Evolutionary conservation across 2,329 filamentous ascomycete species (phyloP).

Genomic region (Talaromyces piceae): DNA sequence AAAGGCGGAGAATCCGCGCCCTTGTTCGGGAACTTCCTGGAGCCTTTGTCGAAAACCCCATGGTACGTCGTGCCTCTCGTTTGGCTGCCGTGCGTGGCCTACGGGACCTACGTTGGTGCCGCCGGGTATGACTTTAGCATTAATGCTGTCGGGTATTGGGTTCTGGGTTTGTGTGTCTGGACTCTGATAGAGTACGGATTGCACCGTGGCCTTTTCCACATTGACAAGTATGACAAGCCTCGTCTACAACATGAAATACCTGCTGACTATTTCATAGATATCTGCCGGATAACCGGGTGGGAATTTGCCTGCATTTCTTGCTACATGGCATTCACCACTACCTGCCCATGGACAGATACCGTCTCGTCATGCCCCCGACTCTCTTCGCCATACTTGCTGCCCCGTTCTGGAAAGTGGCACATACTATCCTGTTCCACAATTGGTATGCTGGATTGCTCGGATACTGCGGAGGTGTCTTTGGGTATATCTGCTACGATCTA

Average conservation of each 20-base stretch:
- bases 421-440: conserved; percentile 70
- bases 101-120: conserved; percentile 61
- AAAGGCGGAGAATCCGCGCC: conserved; percentile 87
- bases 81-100: conserved; percentile 75
- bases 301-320: conserved; percentile 79
- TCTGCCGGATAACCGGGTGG: conserved; percentile 85
- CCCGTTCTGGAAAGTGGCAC: conserved; percentile 90
- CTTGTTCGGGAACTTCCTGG: conserved; percentile 95
- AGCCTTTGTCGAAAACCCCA: conserved; percentile 88
- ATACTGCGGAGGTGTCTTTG: conserved; percentile 86
- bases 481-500: conserved; percentile 92
- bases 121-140: conserved; percentile 50
- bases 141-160: conserved; percentile 55
- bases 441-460: conserved; percentile 75
- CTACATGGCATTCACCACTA: conserved; percentile 98
- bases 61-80: conserved; percentile 84
- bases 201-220: conserved; percentile 87
- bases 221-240: conserved; percentile 66
- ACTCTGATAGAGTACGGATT: conserved; percentile 81
- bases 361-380: conserved; percentile 92
- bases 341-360: conserved; percentile 96
- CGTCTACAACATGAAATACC: neutral
- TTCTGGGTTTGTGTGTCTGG: conserved; percentile 71
- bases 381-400: conserved; percentile 75
- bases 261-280: conserved; percentile 47